Evolutionary conservation across 441 rosid species (phyloP), one percentile per base, ranked within the genome.

Genomic region (Adansonia rubrostipa): DNA sequence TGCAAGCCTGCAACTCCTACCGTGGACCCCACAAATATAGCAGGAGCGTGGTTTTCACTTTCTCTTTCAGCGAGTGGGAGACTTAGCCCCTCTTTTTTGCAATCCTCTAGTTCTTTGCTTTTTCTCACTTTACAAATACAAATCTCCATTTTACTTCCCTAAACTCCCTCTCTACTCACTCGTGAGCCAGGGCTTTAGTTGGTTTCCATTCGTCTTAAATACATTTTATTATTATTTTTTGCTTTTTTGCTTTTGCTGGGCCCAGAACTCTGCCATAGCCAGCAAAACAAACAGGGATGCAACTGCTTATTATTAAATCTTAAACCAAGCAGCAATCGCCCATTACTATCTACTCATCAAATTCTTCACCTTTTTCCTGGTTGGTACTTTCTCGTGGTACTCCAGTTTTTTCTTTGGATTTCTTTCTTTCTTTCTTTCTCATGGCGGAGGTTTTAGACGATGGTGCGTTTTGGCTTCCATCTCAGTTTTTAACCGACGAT

Each of bases 381-480:
- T 2, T 56, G 10, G 1, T 40, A 42, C 24, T 36, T 0, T 0
- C 40, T 28, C 40, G 42, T 13, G 3, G 9, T 3, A 33, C 51
- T 28, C 5, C 3, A 9, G 15, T 2, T 19, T n/a, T 0, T 9
- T 42, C 57, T 60, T 70, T 51, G 7, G 9, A 6, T 7, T n/a
- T 53, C 1, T 6, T 13, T 33, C 15, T 33, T 13, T 33, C 15
- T 33, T 6, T 7, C 11, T 70, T 14, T 48, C 44, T 42, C 22
- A 95, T 95, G 99, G 96, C 93, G 15, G 86, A 89, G 78, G 82
- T 76, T 68, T 42, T 92, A 0, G 85, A 89, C 73, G 90, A 91
- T 81, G 93, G 90, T 11, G 97, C 87, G 90, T 90, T 89, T 79
- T 89, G 88, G 86, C 88, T 95, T 74, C 99, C 97, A 1, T 81